Percentiles rank a stretch among this genome's conserved stretches.
phyloP scores from a whole-genome alignment of 2,329 filamentous ascomycete genomes.

The Exserohilum rostratum region DNA sequence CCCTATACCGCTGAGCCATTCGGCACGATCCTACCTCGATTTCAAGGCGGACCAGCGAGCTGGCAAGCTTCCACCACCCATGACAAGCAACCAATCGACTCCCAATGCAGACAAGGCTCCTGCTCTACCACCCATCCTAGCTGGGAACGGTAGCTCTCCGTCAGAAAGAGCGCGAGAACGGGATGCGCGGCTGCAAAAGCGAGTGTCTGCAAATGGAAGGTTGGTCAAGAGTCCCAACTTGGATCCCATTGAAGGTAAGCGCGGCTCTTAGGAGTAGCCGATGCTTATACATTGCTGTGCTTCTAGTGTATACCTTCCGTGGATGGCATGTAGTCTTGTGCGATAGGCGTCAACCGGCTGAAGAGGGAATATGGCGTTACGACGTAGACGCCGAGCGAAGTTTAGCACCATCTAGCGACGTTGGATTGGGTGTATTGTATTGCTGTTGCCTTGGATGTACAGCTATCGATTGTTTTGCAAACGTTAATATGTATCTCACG shows the following conservation, averaged over 20 bases:
- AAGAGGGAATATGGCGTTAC: slow-evolving; percentile 5
- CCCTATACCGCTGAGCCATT: slow-evolving; percentile 80
- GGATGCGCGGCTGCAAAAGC: slow-evolving; percentile 47
- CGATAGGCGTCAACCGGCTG: slow-evolving; percentile 40
- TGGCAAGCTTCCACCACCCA: slow-evolving; percentile 46
- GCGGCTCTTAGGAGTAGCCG: slow-evolving; percentile 36
- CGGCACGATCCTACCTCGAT: slow-evolving; percentile 83
- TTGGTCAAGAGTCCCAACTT: slow-evolving; percentile 44
- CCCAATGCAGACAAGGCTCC: slow-evolving; percentile 63
- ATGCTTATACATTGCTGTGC: slow-evolving; percentile 37
- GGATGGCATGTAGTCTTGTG: slow-evolving; percentile 38
- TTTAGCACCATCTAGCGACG: slow-evolving; percentile 3
- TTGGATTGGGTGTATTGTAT: slow-evolving; percentile 5
- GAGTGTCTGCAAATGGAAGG: slow-evolving; percentile 50
- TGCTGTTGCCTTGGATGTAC: slow-evolving; percentile 1
- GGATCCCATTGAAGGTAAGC: slow-evolving; percentile 43
- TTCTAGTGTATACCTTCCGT: slow-evolving; percentile 45
- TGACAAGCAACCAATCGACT: slow-evolving; percentile 57
- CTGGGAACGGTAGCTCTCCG: slow-evolving; percentile 49
- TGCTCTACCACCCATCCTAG: slow-evolving; percentile 62
- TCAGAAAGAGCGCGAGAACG: slow-evolving; percentile 46
- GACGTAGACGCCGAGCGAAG: neutral
- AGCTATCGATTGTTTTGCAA: neutral
- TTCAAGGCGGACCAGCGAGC: slow-evolving; percentile 65
- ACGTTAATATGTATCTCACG: neutral